Evolutionary conservation across 164 flowering plant species (phyloP), one percentile per base, ranked within the genome.

Genomic region (Santalum album): DNA sequence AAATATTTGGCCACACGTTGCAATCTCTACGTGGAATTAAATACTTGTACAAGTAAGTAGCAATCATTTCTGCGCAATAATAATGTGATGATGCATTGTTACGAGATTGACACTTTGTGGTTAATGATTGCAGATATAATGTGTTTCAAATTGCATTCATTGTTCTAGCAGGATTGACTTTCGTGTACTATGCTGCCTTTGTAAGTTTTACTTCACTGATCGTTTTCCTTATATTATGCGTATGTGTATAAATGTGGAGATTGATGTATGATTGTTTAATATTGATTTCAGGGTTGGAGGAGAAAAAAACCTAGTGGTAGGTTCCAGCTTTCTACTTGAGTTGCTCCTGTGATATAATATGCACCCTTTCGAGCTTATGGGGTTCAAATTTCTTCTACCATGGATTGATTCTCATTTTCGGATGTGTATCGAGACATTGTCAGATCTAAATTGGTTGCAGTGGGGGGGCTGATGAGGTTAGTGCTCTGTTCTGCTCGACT

Each of bases 1-100:
- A 94, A 78, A 94, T 94, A 57, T 87, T 90, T 69, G 99, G 96
- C 54, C 99, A 94, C 77, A 94, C 97, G 10, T 68, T 94, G 74
- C 74, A 94, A 70, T 90, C 99, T 46, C 95, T 94, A 25, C 86
- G 92, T 17, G 96, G 96, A 65, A 87, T 94, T 60, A 87, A 77
- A 72, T 94, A 94, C 68, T 66, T 94, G 46, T 94, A 90, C 92
- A 94, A 85, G 97, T 90, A 34, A 73, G 95, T n/a, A n/a, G n/a
- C n/a, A n/a, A 68, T 43, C 3, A 21, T 25, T 18, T 16, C 35
- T 14, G 25, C 49, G n/a, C 36, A 52, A 9, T 54, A 19, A 23
- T 60, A 35, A 58, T 50, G 54, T 6, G 49, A 17, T 51, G 61
- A 17, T 12, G n/a, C n/a, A n/a, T n/a, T n/a, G n/a, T n/a, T n/a